A percentile compares a stretch with the other conserved stretches of the same genome.
These are phyloP conservation scores for Stachybotrys chartarum DNA, from an alignment of 2,329 filamentous ascomycete genomes.

Conservation along the genomic window DNA sequence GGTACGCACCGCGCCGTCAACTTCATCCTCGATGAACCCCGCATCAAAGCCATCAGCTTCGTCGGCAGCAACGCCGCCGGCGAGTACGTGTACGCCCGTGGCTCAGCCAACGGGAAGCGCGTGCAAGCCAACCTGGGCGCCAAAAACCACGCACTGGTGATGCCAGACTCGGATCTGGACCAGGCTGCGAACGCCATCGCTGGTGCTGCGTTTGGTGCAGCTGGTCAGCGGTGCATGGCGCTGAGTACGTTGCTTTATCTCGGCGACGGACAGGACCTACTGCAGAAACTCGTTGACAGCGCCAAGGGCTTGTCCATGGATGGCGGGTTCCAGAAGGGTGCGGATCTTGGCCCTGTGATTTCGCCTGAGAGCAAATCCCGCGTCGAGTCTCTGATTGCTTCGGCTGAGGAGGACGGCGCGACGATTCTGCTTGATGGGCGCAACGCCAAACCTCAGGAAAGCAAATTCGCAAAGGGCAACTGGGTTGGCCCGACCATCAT, in stretches of 20 bases:
- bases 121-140: conserved; percentile 76
- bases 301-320: conserved; percentile 64
- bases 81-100: conserved; percentile 70
- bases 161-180: conserved; percentile 77
- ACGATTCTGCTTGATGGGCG: conserved; percentile 71
- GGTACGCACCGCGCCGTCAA: conserved; percentile 69
- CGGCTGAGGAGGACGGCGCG: conserved; percentile 67
- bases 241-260: conserved; percentile 69
- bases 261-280: conserved; percentile 68
- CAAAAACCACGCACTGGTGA: conserved; percentile 74
- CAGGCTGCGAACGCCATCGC: conserved; percentile 71
- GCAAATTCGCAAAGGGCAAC: conserved; percentile 56
- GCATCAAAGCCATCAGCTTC: conserved; percentile 74
- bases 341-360: conserved; percentile 71
- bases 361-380: conserved; percentile 64
- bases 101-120: conserved; percentile 71
- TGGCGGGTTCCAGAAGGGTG: conserved; percentile 67
- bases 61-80: conserved; percentile 76
- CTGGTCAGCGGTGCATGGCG: conserved; percentile 77
- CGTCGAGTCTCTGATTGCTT: conserved; percentile 64
- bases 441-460: conserved; percentile 51
- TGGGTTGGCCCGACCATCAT: conserved; percentile 76
- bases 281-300: conserved; percentile 64
- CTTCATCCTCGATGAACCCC: conserved; percentile 71
- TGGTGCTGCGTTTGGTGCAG: conserved; percentile 75